phyloP scores from a whole-genome alignment of 345 rosid genomes.

The Hibiscus trionum region DNA sequence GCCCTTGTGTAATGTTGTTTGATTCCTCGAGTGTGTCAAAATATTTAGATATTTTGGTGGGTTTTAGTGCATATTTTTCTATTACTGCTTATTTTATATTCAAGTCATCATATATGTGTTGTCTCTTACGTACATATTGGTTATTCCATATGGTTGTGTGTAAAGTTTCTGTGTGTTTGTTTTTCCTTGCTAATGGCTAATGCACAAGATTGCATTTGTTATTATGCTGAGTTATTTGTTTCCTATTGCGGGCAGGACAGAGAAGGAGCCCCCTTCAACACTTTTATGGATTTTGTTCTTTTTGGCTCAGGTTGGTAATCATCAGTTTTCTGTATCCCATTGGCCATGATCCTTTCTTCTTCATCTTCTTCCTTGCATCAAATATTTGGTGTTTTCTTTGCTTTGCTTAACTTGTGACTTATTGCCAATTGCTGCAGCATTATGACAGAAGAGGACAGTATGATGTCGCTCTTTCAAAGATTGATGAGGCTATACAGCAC shows the following conservation, averaged over 20 bases:
- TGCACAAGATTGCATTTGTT: not conserved
- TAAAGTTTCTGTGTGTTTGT: not conserved
- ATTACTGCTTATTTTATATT: not conserved
- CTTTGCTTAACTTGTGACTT: slow-evolving; percentile 10
- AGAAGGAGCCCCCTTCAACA: slow-evolving; percentile 88
- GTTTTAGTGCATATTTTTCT: not conserved
- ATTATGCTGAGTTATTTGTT: slow-evolving; percentile 4
- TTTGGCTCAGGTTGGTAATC: slow-evolving; percentile 79
- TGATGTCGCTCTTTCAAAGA: slow-evolving; percentile 68
- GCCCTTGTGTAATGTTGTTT: not conserved
- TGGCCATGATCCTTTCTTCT: not conserved
- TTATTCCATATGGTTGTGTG: not conserved
- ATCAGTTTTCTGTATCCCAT: not conserved
- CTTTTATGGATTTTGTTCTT: slow-evolving; percentile 88
- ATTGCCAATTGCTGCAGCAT: slow-evolving; percentile 54
- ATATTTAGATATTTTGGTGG: not conserved
- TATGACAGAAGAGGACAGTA: slow-evolving; percentile 86
- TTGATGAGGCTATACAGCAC: slow-evolving; percentile 84
- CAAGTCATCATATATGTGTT: too few species aligned
- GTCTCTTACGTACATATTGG: not conserved
- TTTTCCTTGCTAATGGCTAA: not conserved
- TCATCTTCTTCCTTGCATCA: not conserved
- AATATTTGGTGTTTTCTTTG: slow-evolving; percentile 2
- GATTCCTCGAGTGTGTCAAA: not conserved
- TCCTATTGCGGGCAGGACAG: slow-evolving; percentile 48